Percentiles rank a stretch among this genome's conserved stretches.
phyloP scores from a whole-genome alignment of 768 basidiomycete genomes.

The Naganishia randhawae region DNA sequence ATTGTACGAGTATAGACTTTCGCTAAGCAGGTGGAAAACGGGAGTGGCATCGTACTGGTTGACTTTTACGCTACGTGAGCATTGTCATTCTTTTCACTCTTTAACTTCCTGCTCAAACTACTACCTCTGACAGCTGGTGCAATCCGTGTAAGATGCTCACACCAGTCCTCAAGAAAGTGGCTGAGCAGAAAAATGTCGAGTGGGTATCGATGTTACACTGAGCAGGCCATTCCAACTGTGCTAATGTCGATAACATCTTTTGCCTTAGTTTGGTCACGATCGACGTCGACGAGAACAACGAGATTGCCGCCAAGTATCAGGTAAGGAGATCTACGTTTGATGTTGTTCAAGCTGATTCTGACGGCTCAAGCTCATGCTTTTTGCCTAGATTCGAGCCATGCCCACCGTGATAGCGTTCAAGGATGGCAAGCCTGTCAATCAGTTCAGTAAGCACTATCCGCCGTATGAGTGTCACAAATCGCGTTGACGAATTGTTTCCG shows the following conservation, averaged over 20 bases:
- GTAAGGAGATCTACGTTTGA: conserved; percentile 50
- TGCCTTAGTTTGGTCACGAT: conserved; percentile 61
- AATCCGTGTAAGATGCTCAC: conserved; percentile 69
- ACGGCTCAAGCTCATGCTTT: conserved; percentile 6
- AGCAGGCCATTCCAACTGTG: neutral
- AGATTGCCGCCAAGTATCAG: conserved; percentile 58
- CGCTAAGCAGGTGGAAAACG: conserved; percentile 23
- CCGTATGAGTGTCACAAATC: neutral
- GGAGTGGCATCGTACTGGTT: conserved; percentile 20
- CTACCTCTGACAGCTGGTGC: conserved; percentile 63
- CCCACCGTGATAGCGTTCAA: conserved; percentile 77
- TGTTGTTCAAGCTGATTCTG: neutral
- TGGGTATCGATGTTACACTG: neutral
- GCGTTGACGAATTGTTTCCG: neutral
- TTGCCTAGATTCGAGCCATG: conserved; percentile 62
- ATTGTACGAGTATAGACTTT: conserved; percentile 12
- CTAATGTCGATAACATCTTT: neutral
- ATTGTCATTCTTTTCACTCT: neutral
- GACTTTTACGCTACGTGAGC: conserved; percentile 32
- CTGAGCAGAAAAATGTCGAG: conserved; percentile 53
- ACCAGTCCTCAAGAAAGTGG: conserved; percentile 64
- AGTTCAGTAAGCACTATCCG: conserved; percentile 53
- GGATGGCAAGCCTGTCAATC: conserved; percentile 59
- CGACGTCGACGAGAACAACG: conserved; percentile 55
- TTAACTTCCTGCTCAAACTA: neutral